These are phyloP conservation scores for Pleomassaria siparia DNA, from an alignment of 2,329 filamentous ascomycete genomes.

Conservation along the genomic window DNA sequence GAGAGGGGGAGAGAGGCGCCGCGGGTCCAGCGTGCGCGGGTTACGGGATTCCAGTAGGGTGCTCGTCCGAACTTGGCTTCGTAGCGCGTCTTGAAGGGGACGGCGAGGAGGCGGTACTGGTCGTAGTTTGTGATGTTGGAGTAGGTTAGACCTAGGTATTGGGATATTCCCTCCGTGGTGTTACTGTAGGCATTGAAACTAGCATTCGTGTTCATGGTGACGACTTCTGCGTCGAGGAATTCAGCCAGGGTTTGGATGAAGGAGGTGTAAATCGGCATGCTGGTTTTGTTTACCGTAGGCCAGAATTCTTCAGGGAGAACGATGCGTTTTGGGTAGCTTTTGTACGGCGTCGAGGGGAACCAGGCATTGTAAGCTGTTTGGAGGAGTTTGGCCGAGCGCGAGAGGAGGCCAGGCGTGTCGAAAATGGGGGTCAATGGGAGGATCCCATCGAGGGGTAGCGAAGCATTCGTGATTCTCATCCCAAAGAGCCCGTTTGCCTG, in stretches of 20 bases:
- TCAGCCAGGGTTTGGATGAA: slow-evolving; percentile 11
- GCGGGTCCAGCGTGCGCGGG: slow-evolving; percentile 10
- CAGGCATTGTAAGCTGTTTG: slow-evolving; percentile 12
- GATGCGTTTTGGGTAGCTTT: slow-evolving; percentile 10
- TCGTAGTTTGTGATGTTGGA: slow-evolving; percentile 16
- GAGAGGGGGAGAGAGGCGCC: slow-evolving; percentile 6
- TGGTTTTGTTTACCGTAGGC: slow-evolving; percentile 13
- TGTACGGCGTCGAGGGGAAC: slow-evolving; percentile 8
- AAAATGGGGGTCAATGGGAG: slow-evolving; percentile 15
- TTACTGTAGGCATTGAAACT: slow-evolving; percentile 14
- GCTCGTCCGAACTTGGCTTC: slow-evolving; percentile 11
- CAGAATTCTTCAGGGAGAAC: slow-evolving; percentile 13
- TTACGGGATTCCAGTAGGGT: slow-evolving; percentile 15
- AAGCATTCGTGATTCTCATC: slow-evolving; percentile 14
- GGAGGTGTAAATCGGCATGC: slow-evolving; percentile 9
- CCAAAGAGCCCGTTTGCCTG: slow-evolving; percentile 13
- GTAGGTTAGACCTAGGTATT: slow-evolving; percentile 14
- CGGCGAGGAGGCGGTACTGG: slow-evolving; percentile 10
- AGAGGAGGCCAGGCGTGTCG: slow-evolving; percentile 15
- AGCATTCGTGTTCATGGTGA: slow-evolving; percentile 8
- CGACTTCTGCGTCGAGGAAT: slow-evolving; percentile 10
- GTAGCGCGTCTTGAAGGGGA: slow-evolving; percentile 11
- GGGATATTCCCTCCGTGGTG: slow-evolving; percentile 7
- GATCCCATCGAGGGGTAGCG: slow-evolving; percentile 13
- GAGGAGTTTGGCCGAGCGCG: slow-evolving; percentile 14